Conservation (phyloP, 495 filamentous ascomycete species). For the Polyplosphaeria fusca region DNA sequence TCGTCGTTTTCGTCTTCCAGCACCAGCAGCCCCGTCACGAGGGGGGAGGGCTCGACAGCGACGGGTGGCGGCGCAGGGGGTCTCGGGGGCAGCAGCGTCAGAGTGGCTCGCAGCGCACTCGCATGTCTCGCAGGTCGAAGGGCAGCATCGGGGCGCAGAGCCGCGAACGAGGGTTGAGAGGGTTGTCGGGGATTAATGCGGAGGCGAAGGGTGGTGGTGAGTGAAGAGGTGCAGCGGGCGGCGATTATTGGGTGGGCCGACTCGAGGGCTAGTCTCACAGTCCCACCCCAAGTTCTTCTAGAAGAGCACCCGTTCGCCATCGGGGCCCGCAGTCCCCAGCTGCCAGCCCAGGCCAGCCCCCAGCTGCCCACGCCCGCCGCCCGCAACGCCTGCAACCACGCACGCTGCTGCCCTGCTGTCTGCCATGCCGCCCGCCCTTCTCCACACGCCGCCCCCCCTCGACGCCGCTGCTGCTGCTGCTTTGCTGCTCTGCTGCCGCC, state of each 20-base stretch:
- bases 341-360: too few species aligned
- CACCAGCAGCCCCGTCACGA: too few species aligned
- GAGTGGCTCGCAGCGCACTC: constrained; percentile 28
- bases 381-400: too few species aligned
- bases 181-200: constrained; percentile 6
- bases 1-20: too few species aligned
- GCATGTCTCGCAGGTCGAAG: constrained; percentile 2
- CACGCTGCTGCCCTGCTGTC: too few species aligned
- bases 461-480: not conserved
- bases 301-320: too few species aligned
- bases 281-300: not conserved
- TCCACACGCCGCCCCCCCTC: too few species aligned
- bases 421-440: too few species aligned
- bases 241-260: not conserved
- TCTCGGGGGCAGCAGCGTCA: constrained; percentile 17
- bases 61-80: not conserved
- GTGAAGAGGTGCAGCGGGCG: not conserved
- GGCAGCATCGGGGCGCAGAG: constrained; percentile 20
- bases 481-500: not conserved
- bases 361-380: too few species aligned
- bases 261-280: not conserved
- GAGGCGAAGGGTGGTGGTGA: constrained; percentile 3
- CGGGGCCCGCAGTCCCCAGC: too few species aligned
- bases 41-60: not conserved
- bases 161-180: not conserved